phyloP scores from a whole-genome alignment of 2,329 filamentous ascomycete genomes.

The Hortaea werneckii region DNA sequence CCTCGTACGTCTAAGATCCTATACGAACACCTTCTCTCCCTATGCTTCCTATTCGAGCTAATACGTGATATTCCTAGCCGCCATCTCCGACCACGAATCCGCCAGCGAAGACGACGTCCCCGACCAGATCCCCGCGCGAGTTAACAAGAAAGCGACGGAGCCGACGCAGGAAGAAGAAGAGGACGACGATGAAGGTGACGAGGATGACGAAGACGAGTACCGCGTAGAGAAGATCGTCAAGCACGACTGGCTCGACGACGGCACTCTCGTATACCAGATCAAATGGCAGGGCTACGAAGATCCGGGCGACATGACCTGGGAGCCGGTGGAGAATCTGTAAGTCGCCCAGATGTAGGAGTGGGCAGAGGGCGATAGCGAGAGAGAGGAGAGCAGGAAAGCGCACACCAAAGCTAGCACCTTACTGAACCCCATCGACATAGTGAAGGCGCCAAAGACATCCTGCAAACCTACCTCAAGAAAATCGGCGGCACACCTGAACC shows the following conservation, averaged over 20 bases:
- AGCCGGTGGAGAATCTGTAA: conserved; percentile 63
- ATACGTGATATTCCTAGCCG: too few species aligned
- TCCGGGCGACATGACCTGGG: conserved; percentile 64
- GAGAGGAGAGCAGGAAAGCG: too few species aligned
- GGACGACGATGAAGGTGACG: conserved; percentile 30
- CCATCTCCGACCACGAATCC: conserved; percentile 23
- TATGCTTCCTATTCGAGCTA: too few species aligned
- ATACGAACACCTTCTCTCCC: too few species aligned
- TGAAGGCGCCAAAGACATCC: conserved; percentile 38
- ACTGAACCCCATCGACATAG: background rate
- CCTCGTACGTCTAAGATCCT: too few species aligned
- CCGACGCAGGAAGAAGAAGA: conserved; percentile 24
- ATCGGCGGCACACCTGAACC: conserved; percentile 51
- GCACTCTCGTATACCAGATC: conserved; percentile 53
- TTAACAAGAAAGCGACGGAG: conserved; percentile 12
- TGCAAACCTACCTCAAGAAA: conserved; percentile 52
- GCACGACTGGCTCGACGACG: conserved; percentile 52
- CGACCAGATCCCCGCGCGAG: conserved; percentile 9
- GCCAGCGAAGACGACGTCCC: conserved; percentile 22
- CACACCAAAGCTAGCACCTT: too few species aligned
- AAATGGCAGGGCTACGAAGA: conserved; percentile 74
- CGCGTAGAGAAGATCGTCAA: conserved; percentile 63
- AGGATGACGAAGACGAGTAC: conserved; percentile 48
- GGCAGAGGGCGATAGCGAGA: too few species aligned
- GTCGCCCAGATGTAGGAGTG: background rate